Evolutionary conservation across 176 grass and related monocot species (phyloP).

Genomic region (Pontederia paniculata): DNA sequence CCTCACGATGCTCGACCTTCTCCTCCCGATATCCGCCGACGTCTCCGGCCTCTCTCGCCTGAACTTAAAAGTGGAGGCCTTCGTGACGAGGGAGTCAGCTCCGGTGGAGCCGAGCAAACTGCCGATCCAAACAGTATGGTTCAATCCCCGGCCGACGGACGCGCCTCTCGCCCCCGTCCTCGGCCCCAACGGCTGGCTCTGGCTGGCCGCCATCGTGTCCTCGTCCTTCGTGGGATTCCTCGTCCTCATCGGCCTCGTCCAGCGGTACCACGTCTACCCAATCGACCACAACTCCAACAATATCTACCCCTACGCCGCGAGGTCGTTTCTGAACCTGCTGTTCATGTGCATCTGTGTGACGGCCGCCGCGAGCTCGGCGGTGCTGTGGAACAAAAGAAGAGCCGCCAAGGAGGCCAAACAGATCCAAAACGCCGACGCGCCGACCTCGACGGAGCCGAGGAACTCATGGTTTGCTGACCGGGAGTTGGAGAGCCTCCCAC

Average conservation of each 20-base stretch:
- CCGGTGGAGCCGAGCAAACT: not conserved
- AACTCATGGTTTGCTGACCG: slow-evolving; percentile 25
- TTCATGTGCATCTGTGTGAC: slow-evolving; percentile 30
- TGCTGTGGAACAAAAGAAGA: slow-evolving; percentile 36
- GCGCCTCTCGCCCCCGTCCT: slow-evolving; percentile 27
- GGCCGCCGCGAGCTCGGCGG: slow-evolving; percentile 16
- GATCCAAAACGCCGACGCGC: slow-evolving; percentile 30
- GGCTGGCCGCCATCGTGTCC: slow-evolving; percentile 31
- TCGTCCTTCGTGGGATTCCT: slow-evolving; percentile 40
- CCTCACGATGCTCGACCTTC: slow-evolving; percentile 51
- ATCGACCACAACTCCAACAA: slow-evolving; percentile 30
- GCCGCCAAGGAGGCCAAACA: slow-evolving; percentile 19
- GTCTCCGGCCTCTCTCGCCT: slow-evolving; percentile 23
- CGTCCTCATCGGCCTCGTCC: slow-evolving; percentile 27
- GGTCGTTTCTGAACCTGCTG: slow-evolving; percentile 32
- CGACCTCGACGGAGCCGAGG: slow-evolving; percentile 23
- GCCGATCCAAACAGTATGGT: slow-evolving; percentile 24
- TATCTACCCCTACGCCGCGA: slow-evolving; percentile 33
- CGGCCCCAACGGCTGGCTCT: slow-evolving; percentile 41
- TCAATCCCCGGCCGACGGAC: slow-evolving; percentile 37
- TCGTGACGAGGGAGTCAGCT: slow-evolving; percentile 34
- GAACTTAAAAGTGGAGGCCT: slow-evolving; percentile 38
- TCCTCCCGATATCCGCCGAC: slow-evolving; percentile 23
- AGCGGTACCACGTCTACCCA: slow-evolving; percentile 35
- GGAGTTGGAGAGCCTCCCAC: slow-evolving; percentile 40